Evolutionary conservation across 192 early-diverging fungal genomes (phyloP).

Genomic region (Funneliformis geosporum): DNA sequence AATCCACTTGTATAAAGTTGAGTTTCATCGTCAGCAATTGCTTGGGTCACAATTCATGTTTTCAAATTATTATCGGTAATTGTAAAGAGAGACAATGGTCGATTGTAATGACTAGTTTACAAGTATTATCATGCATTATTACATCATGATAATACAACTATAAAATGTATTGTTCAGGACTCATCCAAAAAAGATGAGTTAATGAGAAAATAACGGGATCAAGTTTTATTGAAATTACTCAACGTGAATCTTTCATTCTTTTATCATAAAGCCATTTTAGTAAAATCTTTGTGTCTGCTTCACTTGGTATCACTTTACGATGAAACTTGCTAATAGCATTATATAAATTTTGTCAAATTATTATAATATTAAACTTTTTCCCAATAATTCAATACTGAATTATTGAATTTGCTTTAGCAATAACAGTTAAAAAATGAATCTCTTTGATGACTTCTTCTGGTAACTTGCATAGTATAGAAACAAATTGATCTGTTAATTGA

Average conservation of each 20-base stretch:
- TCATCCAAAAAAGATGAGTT: neutral
- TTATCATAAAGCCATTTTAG: neutral
- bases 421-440: neutral
- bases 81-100: neutral
- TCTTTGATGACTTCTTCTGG: neutral
- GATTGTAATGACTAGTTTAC: neutral
- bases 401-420: neutral
- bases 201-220: neutral
- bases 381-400: neutral
- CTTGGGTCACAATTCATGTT: neutral
- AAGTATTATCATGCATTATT: neutral
- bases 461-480: neutral
- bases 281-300: neutral
- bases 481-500: neutral
- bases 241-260: neutral
- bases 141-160: neutral
- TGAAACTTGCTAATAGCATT: neutral
- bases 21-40: neutral
- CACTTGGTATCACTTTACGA: neutral
- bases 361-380: neutral
- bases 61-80: neutral
- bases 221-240: neutral
- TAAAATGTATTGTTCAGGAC: neutral
- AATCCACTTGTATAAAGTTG: neutral
- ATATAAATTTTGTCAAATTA: neutral